Evolutionary conservation across 2,329 filamentous ascomycete genomes (phyloP), one percentile per base, ranked within the genome.

Genomic region (Botrytis cinerea): DNA sequence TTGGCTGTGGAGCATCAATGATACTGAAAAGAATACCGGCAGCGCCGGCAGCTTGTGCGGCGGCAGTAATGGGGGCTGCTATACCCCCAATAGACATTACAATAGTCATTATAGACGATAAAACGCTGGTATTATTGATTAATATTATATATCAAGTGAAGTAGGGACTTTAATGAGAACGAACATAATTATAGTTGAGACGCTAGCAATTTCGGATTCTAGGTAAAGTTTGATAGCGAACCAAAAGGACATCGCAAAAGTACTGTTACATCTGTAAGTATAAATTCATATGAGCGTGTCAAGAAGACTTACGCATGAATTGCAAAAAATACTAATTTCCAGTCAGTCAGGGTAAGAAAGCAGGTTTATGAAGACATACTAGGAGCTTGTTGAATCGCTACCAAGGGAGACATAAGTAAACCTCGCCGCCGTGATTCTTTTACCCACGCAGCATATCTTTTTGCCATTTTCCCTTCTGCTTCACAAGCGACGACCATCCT

Each of bases 401-500:
- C 48, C 3, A 73, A 35, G 63, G 72, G 62, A 43, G 72, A 70
- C 59, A 73, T 73, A 22, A 62, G 66, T 32, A 73, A 38, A n/a
- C 72, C 72, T 18, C 72, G 32, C 4, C 82, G 82, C 72, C 84
- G 85, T 2, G 87, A 86, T 72, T 88, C 85, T 18, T 85, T 82
- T 25, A 89, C 85, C 83, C 87, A 90, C 4, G 82, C 81, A 25
- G 84, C 81, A 78, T 90, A 91, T 57, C 86, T 87, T 62, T 83
- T 81, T 0, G 84, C 82, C 73, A 90, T 84, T 20, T 87, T 86
- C 18, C 81, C 79, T 79, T 91, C 87, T 22, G 90, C 90, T 57
- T 88, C 88, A 76, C 88, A 91, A 1, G 89, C 89, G 51, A 87
- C 84, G 38, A 91, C 84, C 84, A 91, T 91, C 9, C 88, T 84